A percentile compares a stretch with the other conserved stretches of the same genome.
These are phyloP conservation scores for Volvox africanus DNA, from an alignment of 139 green algal genomes.

Conservation along the genomic window DNA sequence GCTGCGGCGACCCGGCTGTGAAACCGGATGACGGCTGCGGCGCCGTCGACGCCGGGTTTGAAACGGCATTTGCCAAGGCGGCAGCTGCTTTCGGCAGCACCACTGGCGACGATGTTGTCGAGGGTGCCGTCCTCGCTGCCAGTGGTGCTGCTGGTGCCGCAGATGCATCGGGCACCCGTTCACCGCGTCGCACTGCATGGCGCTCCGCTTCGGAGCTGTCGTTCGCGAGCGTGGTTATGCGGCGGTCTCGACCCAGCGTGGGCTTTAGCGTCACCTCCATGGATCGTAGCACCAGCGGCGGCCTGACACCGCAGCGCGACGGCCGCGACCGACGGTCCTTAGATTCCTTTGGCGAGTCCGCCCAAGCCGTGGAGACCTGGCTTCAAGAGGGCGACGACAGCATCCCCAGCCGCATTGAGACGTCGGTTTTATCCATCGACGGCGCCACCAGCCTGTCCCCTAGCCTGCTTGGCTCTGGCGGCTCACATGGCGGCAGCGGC, in stretches of 20 bases:
- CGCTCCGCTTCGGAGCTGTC: conserved; percentile 36
- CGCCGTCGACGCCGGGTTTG: background rate
- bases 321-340: background rate
- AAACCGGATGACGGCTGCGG: background rate
- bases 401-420: background rate
- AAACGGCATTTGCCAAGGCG: background rate
- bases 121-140: background rate
- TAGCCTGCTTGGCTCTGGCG: background rate
- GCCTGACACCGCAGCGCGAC: background rate
- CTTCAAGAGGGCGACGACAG: background rate
- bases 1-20: background rate
- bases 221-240: background rate
- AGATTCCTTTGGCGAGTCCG: background rate
- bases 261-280: too few relatives aligned
- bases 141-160: background rate
- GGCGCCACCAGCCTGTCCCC: background rate
- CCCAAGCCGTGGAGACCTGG: background rate
- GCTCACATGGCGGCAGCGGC: background rate
- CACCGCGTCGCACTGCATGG: background rate
- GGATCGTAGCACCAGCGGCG: background rate
- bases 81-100: background rate
- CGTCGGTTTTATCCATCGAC: background rate
- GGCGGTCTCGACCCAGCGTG: background rate
- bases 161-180: too few relatives aligned
- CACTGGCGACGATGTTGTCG: background rate